Evolutionary conservation across 768 basidiomycete genomes (phyloP).

Genomic region (Suillus clintonianus): DNA sequence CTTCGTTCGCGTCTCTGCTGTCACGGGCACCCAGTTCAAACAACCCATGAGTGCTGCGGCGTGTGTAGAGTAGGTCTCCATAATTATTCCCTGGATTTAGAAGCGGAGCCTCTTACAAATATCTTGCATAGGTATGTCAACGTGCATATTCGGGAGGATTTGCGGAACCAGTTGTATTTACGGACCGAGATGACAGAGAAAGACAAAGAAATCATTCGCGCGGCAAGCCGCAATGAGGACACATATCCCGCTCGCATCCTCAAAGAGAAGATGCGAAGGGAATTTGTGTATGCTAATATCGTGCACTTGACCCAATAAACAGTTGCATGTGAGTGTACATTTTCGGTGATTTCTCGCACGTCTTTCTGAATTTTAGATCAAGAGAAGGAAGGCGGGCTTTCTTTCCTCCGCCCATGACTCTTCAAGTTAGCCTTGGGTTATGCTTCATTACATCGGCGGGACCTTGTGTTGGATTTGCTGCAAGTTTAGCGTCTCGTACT

Average conservation of each 20-base stretch:
- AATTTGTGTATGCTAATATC: not conserved
- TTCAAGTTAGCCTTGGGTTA: not conserved
- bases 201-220: slow-evolving; percentile 13
- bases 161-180: slow-evolving; percentile 14
- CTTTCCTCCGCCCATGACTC: no score
- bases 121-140: slow-evolving; percentile 4
- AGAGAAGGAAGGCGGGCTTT: not conserved
- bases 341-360: not conserved
- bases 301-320: not conserved
- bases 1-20: not conserved
- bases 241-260: not conserved
- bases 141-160: slow-evolving; percentile 14
- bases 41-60: not conserved
- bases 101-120: no score
- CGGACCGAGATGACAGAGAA: slow-evolving; percentile 17
- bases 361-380: not conserved
- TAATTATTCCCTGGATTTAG: no score
- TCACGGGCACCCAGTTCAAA: not conserved
- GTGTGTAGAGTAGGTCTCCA: no score
- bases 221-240: not conserved
- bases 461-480: no score
- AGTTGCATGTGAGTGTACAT: not conserved
- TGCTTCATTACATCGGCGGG: no score
- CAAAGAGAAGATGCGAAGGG: not conserved
- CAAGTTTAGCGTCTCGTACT: no score